phyloP scores from a whole-genome alignment of 331 rosid genomes.

The Malus hybrid region DNA sequence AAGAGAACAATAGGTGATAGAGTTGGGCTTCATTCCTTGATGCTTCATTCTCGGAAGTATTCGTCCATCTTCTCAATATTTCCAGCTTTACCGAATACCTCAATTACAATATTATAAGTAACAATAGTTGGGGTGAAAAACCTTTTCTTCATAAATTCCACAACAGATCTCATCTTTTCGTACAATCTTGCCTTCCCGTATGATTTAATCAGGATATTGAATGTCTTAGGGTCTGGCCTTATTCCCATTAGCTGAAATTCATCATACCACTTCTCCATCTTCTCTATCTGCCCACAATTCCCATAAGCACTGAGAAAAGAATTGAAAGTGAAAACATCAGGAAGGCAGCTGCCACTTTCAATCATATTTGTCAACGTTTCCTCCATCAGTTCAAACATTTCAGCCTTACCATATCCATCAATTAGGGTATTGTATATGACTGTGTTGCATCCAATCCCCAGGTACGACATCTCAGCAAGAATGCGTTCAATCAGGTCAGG shows the following conservation, averaged over 20 bases:
- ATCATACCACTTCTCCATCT: conserved; percentile 90
- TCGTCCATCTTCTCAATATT: conserved; percentile 56
- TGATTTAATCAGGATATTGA: conserved; percentile 69
- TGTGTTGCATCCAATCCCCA: conserved; percentile 49
- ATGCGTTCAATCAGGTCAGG: conserved; percentile 50
- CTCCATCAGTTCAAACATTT: conserved; percentile 81
- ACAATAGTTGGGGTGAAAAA: conserved; percentile 61
- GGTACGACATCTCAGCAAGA: conserved; percentile 62
- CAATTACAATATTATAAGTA: conserved; percentile 68
- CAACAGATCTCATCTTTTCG: conserved; percentile 57
- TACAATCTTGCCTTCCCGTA: conserved; percentile 73
- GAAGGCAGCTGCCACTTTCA: conserved; percentile 62
- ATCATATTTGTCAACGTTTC: conserved; percentile 57
- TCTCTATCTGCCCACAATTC: conserved; percentile 48
- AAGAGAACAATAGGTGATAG: conserved; percentile 74
- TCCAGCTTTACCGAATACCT: conserved; percentile 75
- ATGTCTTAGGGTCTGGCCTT: conserved; percentile 65
- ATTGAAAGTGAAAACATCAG: conserved; percentile 78
- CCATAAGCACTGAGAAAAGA: conserved; percentile 64
- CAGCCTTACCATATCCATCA: conserved; percentile 70
- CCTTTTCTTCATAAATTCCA: conserved; percentile 67
- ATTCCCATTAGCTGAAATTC: conserved; percentile 82
- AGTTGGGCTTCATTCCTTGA: conserved; percentile 77
- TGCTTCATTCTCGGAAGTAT: conserved; percentile 64
- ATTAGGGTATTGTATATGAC: conserved; percentile 77